A percentile compares a stretch with the other conserved stretches of the same genome.
These are phyloP conservation scores for Eucalyptus brandiana DNA, from an alignment of 345 rosid species.

Conservation along the genomic window DNA sequence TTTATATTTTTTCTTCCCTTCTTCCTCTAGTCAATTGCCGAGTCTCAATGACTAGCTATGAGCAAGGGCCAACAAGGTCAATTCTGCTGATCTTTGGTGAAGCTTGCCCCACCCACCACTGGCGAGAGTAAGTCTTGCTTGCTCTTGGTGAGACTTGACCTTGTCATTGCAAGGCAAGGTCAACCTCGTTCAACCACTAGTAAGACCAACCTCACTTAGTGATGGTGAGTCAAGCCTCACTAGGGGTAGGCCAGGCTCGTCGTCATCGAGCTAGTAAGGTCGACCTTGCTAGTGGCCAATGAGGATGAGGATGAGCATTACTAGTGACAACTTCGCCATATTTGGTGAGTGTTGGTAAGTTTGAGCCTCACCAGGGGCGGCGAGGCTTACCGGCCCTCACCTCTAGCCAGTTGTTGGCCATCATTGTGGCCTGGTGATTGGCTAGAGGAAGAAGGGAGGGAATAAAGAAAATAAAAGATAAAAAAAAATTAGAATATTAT, in stretches of 20 bases:
- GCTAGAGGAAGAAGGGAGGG: background rate
- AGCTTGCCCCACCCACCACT: background rate
- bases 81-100: background rate
- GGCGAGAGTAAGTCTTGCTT: background rate
- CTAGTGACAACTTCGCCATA: background rate
- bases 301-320: too few species aligned
- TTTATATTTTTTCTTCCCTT: too few species aligned
- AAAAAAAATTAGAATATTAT: too few species aligned
- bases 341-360: background rate
- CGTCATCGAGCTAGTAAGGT: too few species aligned
- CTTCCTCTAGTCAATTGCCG: too few species aligned
- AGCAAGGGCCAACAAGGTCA: too few species aligned
- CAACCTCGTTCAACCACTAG: too few species aligned
- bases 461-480: too few species aligned
- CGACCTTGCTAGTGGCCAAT: too few species aligned
- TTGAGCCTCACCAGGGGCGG: background rate
- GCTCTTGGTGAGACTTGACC: background rate
- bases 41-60: background rate
- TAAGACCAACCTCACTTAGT: too few species aligned
- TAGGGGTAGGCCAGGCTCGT: background rate
- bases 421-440: background rate
- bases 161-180: background rate
- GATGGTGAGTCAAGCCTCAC: background rate
- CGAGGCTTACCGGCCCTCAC: background rate
- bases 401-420: background rate